Conservation (phyloP, 106 monocot genomes). For the Dactylorhiza incarnata region DNA sequence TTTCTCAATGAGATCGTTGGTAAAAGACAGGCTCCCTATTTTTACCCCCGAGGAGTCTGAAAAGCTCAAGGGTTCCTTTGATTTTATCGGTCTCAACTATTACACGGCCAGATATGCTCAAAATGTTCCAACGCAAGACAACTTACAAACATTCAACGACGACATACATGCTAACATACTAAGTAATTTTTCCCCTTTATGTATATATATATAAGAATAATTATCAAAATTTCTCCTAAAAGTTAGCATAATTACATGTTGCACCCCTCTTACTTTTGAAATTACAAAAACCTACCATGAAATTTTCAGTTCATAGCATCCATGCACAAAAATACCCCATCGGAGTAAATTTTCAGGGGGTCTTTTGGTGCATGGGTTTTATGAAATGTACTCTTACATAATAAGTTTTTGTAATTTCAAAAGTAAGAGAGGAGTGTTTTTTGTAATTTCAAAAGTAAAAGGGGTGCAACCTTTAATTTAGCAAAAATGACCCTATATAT, state of each 20-base stretch:
- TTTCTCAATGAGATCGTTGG: constrained; percentile 11
- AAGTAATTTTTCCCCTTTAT: background rate
- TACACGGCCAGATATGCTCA: constrained; percentile 5
- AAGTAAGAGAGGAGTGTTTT: no score
- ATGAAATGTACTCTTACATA: no score
- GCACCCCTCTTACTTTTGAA: no score
- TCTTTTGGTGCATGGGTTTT: no score
- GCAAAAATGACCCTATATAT: no score
- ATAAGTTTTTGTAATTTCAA: no score
- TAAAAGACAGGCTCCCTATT: background rate
- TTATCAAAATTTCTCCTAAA: background rate
- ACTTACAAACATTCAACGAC: background rate
- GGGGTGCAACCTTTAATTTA: no score
- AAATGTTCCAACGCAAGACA: background rate
- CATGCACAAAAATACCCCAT: no score
- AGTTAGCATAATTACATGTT: background rate
- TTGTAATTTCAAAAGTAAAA: no score
- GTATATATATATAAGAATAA: background rate
- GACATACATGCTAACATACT: background rate
- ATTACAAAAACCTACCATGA: no score
- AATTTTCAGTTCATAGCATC: no score
- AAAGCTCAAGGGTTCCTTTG: constrained; percentile 5
- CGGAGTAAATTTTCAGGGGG: no score
- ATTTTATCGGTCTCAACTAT: constrained; percentile 14
- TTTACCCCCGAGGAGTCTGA: background rate